Evolutionary conservation across 2,329 filamentous ascomycete genomes (phyloP).

Genomic region (Leptographium wingfieldii): DNA sequence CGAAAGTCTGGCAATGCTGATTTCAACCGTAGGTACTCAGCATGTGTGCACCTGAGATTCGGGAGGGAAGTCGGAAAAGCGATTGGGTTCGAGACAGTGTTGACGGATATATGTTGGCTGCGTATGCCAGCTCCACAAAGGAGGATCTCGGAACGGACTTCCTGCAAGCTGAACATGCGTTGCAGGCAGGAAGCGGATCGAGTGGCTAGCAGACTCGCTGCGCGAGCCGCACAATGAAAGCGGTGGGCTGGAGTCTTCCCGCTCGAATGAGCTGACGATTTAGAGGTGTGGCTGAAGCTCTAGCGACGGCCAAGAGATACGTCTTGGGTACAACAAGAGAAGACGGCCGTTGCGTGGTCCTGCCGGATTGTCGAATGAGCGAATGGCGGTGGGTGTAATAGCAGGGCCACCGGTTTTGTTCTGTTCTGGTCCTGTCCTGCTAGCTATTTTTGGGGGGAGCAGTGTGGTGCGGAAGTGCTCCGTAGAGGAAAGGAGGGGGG

Average conservation of each 20-base stretch:
- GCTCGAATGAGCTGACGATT: background rate
- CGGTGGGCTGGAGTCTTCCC: background rate
- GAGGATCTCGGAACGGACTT: background rate
- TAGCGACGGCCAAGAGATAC: background rate
- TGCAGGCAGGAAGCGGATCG: background rate
- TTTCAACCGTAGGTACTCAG: background rate
- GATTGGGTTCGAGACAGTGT: background rate
- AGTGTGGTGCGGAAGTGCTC: background rate
- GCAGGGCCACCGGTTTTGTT: background rate
- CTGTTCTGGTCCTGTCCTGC: too few relatives aligned
- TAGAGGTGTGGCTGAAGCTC: background rate
- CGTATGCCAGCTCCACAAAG: background rate
- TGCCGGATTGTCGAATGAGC: background rate
- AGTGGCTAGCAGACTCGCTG: background rate
- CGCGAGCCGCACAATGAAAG: background rate
- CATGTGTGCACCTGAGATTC: background rate
- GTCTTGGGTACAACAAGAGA: too few relatives aligned
- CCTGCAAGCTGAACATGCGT: background rate
- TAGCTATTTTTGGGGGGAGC: background rate
- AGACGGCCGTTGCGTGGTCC: background rate
- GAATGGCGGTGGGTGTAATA: background rate
- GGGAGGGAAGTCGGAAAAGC: background rate
- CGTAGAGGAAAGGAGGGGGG: background rate
- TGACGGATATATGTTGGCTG: background rate
- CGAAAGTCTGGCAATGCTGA: background rate